These are phyloP conservation scores for Euphorbia celastroides DNA, from an alignment of 441 rosid species.

Conservation along the genomic window DNA sequence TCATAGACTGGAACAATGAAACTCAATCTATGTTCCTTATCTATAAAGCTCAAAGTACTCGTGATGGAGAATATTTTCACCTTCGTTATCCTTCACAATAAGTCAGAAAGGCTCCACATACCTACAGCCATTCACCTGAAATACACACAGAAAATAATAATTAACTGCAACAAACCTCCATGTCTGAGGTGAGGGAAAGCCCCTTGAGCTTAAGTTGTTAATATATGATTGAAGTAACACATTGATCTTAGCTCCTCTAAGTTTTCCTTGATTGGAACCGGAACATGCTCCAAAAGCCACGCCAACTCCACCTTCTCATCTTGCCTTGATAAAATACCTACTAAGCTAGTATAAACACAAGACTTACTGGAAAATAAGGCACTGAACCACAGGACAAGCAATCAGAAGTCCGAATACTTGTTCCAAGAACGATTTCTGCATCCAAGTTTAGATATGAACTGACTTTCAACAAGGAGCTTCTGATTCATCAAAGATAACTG, in stretches of 20 bases:
- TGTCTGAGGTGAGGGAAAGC: slow-evolving; percentile 86
- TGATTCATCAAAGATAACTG: slow-evolving; percentile 90
- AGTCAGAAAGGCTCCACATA: slow-evolving; percentile 97
- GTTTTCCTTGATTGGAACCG: slow-evolving; percentile 93
- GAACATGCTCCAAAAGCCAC: slow-evolving; percentile 85
- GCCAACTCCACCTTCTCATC: slow-evolving; percentile 99
- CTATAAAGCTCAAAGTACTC: slow-evolving; percentile 77
- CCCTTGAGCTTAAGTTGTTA: slow-evolving; percentile 97
- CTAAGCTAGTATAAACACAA: neutral
- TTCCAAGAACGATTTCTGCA: slow-evolving; percentile 96
- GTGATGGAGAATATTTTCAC: slow-evolving; percentile 85
- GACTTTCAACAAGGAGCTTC: slow-evolving; percentile 96
- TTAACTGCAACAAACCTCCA: slow-evolving; percentile 58
- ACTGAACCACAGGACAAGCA: too few relatives aligned
- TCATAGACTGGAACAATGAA: slow-evolving; percentile 93
- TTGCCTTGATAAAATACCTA: slow-evolving; percentile 36
- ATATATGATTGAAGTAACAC: slow-evolving; percentile 93
- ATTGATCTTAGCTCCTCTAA: slow-evolving; percentile 92
- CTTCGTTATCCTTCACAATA: slow-evolving; percentile 89
- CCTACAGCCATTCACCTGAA: slow-evolving; percentile 47
- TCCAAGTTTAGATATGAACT: slow-evolving; percentile 87
- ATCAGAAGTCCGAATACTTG: too few relatives aligned
- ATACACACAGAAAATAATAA: neutral
- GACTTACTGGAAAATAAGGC: slow-evolving; percentile 3
- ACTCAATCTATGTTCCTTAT: slow-evolving; percentile 75